phyloP scores from a whole-genome alignment of 2,329 filamentous ascomycete genomes.

The Neofusicoccum sp. region DNA sequence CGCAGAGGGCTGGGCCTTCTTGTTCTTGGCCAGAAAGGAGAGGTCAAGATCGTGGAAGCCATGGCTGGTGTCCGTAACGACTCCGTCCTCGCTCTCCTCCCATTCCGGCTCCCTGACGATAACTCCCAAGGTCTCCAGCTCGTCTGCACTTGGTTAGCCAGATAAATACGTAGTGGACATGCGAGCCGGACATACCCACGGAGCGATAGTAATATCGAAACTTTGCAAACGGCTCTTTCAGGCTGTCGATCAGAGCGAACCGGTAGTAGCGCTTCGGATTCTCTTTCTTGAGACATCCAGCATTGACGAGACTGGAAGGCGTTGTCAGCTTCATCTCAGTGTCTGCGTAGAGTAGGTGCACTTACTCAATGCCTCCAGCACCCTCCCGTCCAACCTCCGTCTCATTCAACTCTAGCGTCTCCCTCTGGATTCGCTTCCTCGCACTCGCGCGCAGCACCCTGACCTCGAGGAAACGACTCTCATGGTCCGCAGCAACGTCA shows the following conservation, averaged over 20 bases:
- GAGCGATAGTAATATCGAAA: constrained; percentile 44
- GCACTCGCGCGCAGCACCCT: constrained; percentile 41
- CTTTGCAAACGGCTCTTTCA: constrained; percentile 47
- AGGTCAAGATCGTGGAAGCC: constrained; percentile 8
- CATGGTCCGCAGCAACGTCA: constrained; percentile 24
- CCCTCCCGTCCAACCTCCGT: constrained; percentile 22
- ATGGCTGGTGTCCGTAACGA: neutral
- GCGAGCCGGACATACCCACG: constrained; percentile 20
- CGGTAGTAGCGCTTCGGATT: constrained; percentile 48
- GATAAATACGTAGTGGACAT: neutral
- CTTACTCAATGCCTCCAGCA: constrained; percentile 32
- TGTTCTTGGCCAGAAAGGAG: neutral
- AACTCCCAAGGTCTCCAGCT: constrained; percentile 18
- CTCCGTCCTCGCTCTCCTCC: neutral
- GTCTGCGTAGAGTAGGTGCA: neutral
- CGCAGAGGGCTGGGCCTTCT: neutral
- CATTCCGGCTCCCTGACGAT: neutral
- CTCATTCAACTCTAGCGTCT: constrained; percentile 27
- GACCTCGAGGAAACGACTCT: constrained; percentile 40
- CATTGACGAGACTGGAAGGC: constrained; percentile 34
- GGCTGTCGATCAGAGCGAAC: constrained; percentile 49
- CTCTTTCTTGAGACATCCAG: constrained; percentile 36
- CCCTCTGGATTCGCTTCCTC: constrained; percentile 37
- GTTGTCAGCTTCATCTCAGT: neutral
- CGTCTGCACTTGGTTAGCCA: constrained; percentile 9